Evolutionary conservation across 352 stramenopile species (phyloP).

Genomic region (Globisporangium viniferum): DNA sequence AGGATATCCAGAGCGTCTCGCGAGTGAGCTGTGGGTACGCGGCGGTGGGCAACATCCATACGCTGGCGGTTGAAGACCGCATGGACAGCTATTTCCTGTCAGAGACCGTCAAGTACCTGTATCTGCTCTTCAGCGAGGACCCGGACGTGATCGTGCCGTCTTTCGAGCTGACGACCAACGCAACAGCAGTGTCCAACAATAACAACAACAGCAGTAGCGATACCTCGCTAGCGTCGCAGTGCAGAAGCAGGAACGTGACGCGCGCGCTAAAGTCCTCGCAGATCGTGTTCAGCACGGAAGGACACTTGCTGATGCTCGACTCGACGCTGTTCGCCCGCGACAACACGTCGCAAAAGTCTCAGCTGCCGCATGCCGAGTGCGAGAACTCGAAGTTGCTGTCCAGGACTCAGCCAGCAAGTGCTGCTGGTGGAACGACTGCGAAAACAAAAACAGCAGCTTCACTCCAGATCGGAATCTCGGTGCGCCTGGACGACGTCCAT

Average conservation of each 20-base stretch:
- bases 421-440: not conserved
- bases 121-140: constrained; percentile 96
- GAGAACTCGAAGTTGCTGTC: constrained; percentile 52
- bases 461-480: constrained; percentile 51
- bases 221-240: not conserved
- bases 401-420: not conserved
- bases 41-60: constrained; percentile 88
- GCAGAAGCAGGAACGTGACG: constrained; percentile 9
- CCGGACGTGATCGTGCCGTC: constrained; percentile 66
- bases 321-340: constrained; percentile 45
- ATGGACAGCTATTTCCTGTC: constrained; percentile 99
- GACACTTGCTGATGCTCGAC: constrained; percentile 70
- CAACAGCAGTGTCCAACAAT: constrained; percentile 2
- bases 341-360: constrained; percentile 1
- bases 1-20: constrained; percentile 86
- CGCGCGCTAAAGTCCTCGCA: constrained; percentile 60
- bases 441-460: constrained; percentile 1
- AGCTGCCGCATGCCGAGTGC: constrained; percentile 25
- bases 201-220: constrained; percentile 2
- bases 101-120: constrained; percentile 99
- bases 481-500: constrained; percentile 56
- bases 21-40: constrained; percentile 92
- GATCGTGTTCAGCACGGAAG: constrained; percentile 82
- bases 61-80: constrained; percentile 89
- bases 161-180: constrained; percentile 12